Percentiles rank a stretch among this genome's conserved stretches.
These are phyloP conservation scores for Obelidium mucronatum DNA, from an alignment of 192 early-diverging fungal genomes.

Conservation along the genomic window DNA sequence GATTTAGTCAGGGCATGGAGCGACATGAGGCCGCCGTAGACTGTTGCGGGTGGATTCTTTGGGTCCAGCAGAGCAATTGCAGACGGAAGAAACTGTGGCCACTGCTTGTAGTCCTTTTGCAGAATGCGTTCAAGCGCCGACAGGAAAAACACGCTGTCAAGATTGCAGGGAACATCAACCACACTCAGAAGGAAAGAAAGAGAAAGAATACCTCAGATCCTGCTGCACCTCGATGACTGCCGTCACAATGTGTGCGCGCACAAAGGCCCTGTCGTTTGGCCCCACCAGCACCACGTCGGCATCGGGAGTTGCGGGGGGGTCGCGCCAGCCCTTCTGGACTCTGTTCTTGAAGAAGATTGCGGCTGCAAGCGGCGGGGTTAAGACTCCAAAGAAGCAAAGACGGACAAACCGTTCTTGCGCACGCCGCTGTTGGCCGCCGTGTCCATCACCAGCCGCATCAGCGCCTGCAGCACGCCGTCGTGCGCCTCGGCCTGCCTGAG, in stretches of 20 bases:
- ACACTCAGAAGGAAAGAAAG: not conserved
- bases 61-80: slow-evolving; percentile 69
- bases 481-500: slow-evolving; percentile 65
- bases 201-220: slow-evolving; percentile 65
- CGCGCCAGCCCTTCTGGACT: slow-evolving; percentile 73
- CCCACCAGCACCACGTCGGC: slow-evolving; percentile 60
- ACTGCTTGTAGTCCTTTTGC: slow-evolving; percentile 75
- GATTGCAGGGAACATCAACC: not conserved
- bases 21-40: slow-evolving; percentile 81
- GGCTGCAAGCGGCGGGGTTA: slow-evolving; percentile 33
- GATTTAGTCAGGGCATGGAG: slow-evolving; percentile 81
- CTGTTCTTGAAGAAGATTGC: slow-evolving; percentile 94
- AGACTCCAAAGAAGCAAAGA: not conserved
- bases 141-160: slow-evolving; percentile 69
- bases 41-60: slow-evolving; percentile 62
- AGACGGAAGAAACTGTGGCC: slow-evolving; percentile 78
- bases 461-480: slow-evolving; percentile 57
- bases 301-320: slow-evolving; percentile 35
- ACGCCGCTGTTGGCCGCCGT: slow-evolving; percentile 35
- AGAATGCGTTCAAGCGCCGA: slow-evolving; percentile 80
- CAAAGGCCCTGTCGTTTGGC: slow-evolving; percentile 66
- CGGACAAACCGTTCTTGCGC: slow-evolving; percentile 48
- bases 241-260: slow-evolving; percentile 77
- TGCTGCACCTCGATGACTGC: slow-evolving; percentile 75
- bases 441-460: slow-evolving; percentile 49